Evolutionary conservation across 2,329 filamentous ascomycete genomes (phyloP).

Genomic region (Xylaria sp.): DNA sequence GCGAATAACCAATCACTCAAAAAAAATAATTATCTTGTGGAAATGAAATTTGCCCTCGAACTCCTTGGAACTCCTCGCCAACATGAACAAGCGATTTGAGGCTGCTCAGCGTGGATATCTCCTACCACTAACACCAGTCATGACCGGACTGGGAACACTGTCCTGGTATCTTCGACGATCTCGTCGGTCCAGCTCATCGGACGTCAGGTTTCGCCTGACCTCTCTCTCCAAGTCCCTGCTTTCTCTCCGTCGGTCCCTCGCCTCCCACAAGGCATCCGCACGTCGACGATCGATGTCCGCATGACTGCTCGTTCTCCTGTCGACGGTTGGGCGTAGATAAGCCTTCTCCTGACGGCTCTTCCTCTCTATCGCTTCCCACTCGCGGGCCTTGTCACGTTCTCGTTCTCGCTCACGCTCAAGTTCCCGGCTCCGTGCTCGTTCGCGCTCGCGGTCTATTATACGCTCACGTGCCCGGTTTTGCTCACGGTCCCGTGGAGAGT

Average conservation of each 20-base stretch:
- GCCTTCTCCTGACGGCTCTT: constrained; percentile 42
- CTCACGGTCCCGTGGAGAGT: constrained; percentile 43
- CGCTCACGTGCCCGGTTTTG: constrained; percentile 43
- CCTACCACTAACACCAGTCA: constrained; percentile 46
- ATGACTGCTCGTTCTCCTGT: constrained; percentile 49
- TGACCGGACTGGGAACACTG: constrained; percentile 37
- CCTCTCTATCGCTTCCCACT: constrained; percentile 45
- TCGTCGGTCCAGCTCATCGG: constrained; percentile 47
- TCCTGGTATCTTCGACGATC: constrained; percentile 46
- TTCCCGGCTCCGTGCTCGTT: constrained; percentile 43
- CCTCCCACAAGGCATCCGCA: constrained; percentile 45
- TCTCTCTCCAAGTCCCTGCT: constrained; percentile 49
- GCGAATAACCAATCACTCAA: background rate
- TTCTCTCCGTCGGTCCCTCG: constrained; percentile 42
- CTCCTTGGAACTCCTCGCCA: constrained; percentile 27
- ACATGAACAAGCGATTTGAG: constrained; percentile 11
- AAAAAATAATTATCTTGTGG: background rate
- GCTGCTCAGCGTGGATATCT: constrained; percentile 43
- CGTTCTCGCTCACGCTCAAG: constrained; percentile 40
- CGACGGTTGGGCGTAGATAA: constrained; percentile 45
- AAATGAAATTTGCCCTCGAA: constrained; percentile 16
- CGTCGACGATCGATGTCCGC: constrained; percentile 45
- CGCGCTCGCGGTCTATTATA: constrained; percentile 40
- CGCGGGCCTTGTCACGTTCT: constrained; percentile 41
- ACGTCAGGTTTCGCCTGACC: constrained; percentile 48